Evolutionary conservation across 164 flowering plant genomes (phyloP).

Genomic region (Dillenia suffruticosa): DNA sequence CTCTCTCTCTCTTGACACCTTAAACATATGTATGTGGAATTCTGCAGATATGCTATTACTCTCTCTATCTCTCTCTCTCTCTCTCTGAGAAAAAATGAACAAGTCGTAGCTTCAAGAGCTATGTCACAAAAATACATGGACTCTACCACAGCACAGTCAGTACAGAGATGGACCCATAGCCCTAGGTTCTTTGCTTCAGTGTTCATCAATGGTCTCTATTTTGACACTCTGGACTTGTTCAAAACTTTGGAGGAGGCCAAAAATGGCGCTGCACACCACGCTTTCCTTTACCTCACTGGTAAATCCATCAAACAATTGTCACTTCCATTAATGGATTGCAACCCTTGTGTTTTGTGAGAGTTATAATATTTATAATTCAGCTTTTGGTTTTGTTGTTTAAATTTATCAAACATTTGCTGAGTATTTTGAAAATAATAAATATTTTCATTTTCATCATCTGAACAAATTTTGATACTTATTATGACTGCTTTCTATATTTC

Average conservation of each 20-base stretch:
- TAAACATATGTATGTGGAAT: not conserved
- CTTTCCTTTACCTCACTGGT: conserved; percentile 19
- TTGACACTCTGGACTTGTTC: conserved; percentile 8
- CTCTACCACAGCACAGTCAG: conserved; percentile 30
- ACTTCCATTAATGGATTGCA: too few relatives aligned
- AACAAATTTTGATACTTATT: too few relatives aligned
- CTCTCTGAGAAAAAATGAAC: conserved; percentile 20
- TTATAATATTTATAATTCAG: not conserved
- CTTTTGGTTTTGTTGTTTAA: not conserved
- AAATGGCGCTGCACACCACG: conserved; percentile 44
- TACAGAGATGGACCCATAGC: conserved; percentile 36
- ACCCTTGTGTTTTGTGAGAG: too few relatives aligned
- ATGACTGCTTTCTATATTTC: too few relatives aligned
- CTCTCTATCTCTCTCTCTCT: not conserved
- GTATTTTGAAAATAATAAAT: not conserved
- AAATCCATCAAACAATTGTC: too few relatives aligned
- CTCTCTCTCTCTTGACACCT: not conserved
- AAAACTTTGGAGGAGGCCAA: conserved; percentile 41
- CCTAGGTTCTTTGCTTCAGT: conserved; percentile 43
- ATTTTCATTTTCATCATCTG: not conserved
- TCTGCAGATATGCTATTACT: not conserved
- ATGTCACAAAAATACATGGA: conserved; percentile 40
- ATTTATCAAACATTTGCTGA: not conserved
- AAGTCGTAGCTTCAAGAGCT: conserved; percentile 45
- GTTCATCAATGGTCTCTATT: conserved; percentile 27